Percentiles rank a stretch among this genome's conserved stretches.
Evolutionary conservation across 176 grass and related monocot species (phyloP).

Genomic region (Phyllostachys edulis): DNA sequence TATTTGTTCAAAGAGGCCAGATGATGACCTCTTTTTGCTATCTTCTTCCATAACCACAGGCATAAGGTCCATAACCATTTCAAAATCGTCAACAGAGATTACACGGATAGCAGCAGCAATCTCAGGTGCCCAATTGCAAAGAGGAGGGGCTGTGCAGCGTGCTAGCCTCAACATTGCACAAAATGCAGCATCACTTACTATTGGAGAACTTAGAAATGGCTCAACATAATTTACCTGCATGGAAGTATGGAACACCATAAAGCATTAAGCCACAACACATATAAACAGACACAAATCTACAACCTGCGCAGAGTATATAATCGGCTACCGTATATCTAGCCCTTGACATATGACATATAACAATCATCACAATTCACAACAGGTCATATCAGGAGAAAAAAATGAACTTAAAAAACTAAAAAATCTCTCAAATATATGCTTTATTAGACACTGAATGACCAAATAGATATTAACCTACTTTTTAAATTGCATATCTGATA

Average conservation of each 20-base stretch:
- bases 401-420: neutral
- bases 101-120: constrained; percentile 84
- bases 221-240: constrained; percentile 82
- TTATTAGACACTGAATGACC: neutral
- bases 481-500: constrained; percentile 21
- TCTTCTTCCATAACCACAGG: constrained; percentile 55
- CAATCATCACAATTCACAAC: neutral
- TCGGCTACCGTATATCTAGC: neutral
- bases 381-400: neutral
- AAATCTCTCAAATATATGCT: neutral
- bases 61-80: constrained; percentile 62
- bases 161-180: constrained; percentile 74
- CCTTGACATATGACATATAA: neutral
- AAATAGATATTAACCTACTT: neutral
- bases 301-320: neutral
- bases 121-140: constrained; percentile 86
- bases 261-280: constrained; percentile 6
- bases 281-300: constrained; percentile 18
- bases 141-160: constrained; percentile 80
- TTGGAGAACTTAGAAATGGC: constrained; percentile 73
- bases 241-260: constrained; percentile 29
- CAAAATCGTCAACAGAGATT: constrained; percentile 61
- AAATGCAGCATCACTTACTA: constrained; percentile 90
- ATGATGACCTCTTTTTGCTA: constrained; percentile 45
- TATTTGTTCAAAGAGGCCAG: constrained; percentile 81